Conservation (phyloP, 2,329 filamentous ascomycete species). For the Fusarium globosum region DNA sequence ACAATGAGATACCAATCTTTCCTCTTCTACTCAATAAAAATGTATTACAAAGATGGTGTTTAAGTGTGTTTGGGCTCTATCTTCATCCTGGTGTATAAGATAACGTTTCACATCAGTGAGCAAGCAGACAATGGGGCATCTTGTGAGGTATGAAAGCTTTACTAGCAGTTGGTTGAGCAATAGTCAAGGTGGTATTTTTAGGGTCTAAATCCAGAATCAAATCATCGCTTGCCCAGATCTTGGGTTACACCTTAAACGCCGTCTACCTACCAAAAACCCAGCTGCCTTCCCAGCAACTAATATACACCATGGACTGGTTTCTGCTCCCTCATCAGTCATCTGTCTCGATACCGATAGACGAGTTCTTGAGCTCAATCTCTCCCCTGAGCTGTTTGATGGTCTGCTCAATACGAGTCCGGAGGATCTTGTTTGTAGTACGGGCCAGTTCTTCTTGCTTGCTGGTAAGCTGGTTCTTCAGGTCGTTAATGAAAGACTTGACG, state of each 20-base stretch:
- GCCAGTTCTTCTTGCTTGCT: slow-evolving; percentile 58
- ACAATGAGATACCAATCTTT: slow-evolving; percentile 25
- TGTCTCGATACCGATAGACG: slow-evolving; percentile 55
- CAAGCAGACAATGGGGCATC: not conserved
- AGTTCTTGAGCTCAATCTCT: slow-evolving; percentile 59
- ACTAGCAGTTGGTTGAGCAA: slow-evolving; percentile 13
- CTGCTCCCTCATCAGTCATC: slow-evolving; percentile 45
- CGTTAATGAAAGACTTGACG: slow-evolving; percentile 65
- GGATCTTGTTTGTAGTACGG: slow-evolving; percentile 58
- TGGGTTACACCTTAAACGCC: slow-evolving; percentile 34
- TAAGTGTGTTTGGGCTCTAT: not conserved
- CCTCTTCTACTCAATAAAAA: slow-evolving; percentile 3
- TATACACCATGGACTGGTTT: not conserved
- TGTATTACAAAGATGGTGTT: not conserved
- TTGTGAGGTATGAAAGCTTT: not conserved
- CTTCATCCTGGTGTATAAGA: not conserved
- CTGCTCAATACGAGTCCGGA: slow-evolving; percentile 61
- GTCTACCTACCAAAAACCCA: not conserved
- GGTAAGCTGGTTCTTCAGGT: slow-evolving; percentile 63
- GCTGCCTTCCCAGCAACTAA: not conserved
- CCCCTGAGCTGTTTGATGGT: slow-evolving; percentile 61
- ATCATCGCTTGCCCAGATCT: slow-evolving; percentile 15
- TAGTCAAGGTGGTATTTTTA: slow-evolving; percentile 39
- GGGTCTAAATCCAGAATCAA: slow-evolving; percentile 21
- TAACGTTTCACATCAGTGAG: not conserved